Percentiles rank a stretch among this genome's conserved stretches.
These are phyloP conservation scores for Coemansia sp. DNA, from an alignment of 192 early-diverging fungal genomes.

Conservation along the genomic window DNA sequence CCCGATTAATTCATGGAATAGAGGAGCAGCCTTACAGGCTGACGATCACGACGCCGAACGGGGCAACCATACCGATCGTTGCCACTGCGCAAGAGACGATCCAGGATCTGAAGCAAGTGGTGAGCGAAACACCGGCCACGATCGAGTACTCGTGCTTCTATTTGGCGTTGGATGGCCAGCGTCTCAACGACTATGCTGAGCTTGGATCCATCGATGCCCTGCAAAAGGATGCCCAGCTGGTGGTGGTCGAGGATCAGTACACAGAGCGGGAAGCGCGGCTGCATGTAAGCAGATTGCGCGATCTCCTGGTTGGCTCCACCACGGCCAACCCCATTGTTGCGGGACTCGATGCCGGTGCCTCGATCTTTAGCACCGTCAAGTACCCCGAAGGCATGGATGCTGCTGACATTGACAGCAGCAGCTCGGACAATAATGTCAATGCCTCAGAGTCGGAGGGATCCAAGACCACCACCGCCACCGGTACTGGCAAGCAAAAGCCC, in stretches of 20 bases:
- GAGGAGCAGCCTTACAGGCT: slow-evolving; percentile 45
- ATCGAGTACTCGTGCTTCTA: slow-evolving; percentile 92
- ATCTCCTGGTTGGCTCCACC: slow-evolving; percentile 74
- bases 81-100: slow-evolving; percentile 74
- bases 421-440: background rate
- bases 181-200: slow-evolving; percentile 75
- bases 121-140: slow-evolving; percentile 83
- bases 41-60: slow-evolving; percentile 50
- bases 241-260: slow-evolving; percentile 76
- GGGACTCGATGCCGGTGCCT: slow-evolving; percentile 73
- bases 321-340: slow-evolving; percentile 36
- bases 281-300: slow-evolving; percentile 85
- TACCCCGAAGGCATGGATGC: slow-evolving; percentile 21
- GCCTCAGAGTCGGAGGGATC: slow-evolving; percentile 11
- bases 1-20: too few relatives aligned
- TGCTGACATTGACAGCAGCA: background rate
- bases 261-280: slow-evolving; percentile 90
- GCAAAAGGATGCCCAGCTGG: slow-evolving; percentile 64
- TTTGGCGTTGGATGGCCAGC: slow-evolving; percentile 68
- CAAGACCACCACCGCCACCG: slow-evolving; percentile 27
- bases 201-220: slow-evolving; percentile 66
- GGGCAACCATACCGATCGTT: slow-evolving; percentile 29
- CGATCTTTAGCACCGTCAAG: slow-evolving; percentile 61
- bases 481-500: slow-evolving; percentile 15
- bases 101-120: slow-evolving; percentile 82